phyloP scores from a whole-genome alignment of 495 filamentous ascomycete species.

The Darksidea phi region DNA sequence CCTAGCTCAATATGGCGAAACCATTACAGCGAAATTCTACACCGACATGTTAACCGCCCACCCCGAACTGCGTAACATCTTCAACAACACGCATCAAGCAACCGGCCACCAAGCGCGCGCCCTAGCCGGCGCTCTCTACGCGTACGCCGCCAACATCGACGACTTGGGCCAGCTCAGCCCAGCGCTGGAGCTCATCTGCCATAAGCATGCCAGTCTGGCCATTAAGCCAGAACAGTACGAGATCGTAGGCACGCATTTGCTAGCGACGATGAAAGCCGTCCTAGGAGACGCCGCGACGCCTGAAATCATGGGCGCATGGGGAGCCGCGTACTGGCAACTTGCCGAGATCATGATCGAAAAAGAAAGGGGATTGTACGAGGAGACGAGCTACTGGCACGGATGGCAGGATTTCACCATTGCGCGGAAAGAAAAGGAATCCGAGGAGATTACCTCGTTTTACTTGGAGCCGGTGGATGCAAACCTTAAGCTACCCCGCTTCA shows the following conservation, averaged over 20 bases:
- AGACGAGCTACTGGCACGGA: slow-evolving; percentile 57
- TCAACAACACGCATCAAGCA: slow-evolving; percentile 64
- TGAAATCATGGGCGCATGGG: slow-evolving; percentile 69
- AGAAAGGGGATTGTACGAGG: slow-evolving; percentile 60
- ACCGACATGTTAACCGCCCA: slow-evolving; percentile 61
- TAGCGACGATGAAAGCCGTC: slow-evolving; percentile 66
- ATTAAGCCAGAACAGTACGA: slow-evolving; percentile 67
- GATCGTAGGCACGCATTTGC: slow-evolving; percentile 65
- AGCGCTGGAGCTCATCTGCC: slow-evolving; percentile 69
- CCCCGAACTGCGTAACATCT: slow-evolving; percentile 63
- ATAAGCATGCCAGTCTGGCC: slow-evolving; percentile 72
- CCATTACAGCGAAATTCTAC: slow-evolving; percentile 70
- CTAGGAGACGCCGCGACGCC: slow-evolving; percentile 65
- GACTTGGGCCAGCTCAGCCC: slow-evolving; percentile 59
- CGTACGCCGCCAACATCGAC: slow-evolving; percentile 71
- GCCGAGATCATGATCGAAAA: slow-evolving; percentile 67
- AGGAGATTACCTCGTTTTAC: slow-evolving; percentile 70
- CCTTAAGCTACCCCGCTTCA: slow-evolving; percentile 57
- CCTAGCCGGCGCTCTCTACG: slow-evolving; percentile 64
- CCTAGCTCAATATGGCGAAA: slow-evolving; percentile 61
- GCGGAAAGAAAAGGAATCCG: slow-evolving; percentile 60
- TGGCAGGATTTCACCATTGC: slow-evolving; percentile 68
- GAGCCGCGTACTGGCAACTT: slow-evolving; percentile 66
- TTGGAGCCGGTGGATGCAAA: slow-evolving; percentile 61
- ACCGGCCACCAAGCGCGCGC: slow-evolving; percentile 65